phyloP scores from a whole-genome alignment of 345 rosid genomes.

The Adansonia digitata region DNA sequence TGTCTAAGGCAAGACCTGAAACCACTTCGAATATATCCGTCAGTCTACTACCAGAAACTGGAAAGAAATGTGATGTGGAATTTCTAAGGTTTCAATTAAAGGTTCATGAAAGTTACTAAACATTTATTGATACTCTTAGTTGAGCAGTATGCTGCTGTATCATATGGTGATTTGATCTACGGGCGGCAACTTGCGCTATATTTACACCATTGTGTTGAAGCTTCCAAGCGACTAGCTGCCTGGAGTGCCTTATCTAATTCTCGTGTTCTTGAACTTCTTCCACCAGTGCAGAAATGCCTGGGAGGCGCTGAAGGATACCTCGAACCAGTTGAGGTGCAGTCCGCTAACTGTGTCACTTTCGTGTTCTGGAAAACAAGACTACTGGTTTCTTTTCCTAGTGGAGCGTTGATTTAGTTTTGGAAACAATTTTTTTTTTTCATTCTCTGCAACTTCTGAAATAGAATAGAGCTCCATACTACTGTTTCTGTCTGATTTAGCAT shows the following conservation, averaged over 20 bases:
- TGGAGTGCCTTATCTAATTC: conserved; percentile 62
- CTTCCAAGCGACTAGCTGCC: conserved; percentile 56
- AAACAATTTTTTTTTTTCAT: neutral
- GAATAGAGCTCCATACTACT: neutral
- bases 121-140: conserved; percentile 66
- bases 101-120: conserved; percentile 66
- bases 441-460: neutral
- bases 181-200: conserved; percentile 74
- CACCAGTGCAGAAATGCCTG: conserved; percentile 58
- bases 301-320: conserved; percentile 62
- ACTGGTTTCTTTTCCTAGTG: no score
- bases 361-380: no score
- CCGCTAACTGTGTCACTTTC: neutral
- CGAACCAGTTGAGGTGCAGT: conserved; percentile 71
- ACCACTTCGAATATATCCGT: neutral
- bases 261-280: conserved; percentile 77
- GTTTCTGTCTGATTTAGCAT: neutral
- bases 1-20: conserved; percentile 17
- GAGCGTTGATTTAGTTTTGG: neutral
- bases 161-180: conserved; percentile 60
- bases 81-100: conserved; percentile 65
- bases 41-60: conserved; percentile 17
- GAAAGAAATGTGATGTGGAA: conserved; percentile 20
- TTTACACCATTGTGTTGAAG: conserved; percentile 53
- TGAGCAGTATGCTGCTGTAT: conserved; percentile 73